phyloP scores from a whole-genome alignment of 2,329 filamentous ascomycete genomes.

The Penicillium decumbens region DNA sequence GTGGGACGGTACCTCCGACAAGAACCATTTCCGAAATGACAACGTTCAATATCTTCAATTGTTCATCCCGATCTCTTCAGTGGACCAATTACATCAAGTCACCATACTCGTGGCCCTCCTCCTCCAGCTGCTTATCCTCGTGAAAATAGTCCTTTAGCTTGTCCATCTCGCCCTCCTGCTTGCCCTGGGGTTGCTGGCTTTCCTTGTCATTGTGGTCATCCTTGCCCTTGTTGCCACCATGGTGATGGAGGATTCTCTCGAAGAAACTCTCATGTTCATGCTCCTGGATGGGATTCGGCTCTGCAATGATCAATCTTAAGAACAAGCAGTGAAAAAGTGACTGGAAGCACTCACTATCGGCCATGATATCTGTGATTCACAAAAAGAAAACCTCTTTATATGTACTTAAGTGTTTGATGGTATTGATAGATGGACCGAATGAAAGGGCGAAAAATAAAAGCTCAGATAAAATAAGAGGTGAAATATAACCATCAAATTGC shows the following conservation, averaged over 20 bases:
- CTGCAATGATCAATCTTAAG: neutral
- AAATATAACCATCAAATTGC: neutral
- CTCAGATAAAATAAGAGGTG: neutral
- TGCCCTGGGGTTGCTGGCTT: neutral
- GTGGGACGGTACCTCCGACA: neutral
- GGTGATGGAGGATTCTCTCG: constrained; percentile 12
- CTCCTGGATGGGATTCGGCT: neutral
- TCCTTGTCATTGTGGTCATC: constrained; percentile 3
- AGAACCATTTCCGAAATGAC: neutral
- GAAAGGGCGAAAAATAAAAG: neutral
- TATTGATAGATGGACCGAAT: neutral
- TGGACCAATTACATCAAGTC: constrained; percentile 4
- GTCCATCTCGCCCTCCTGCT: constrained; percentile 11
- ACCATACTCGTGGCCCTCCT: constrained; percentile 9
- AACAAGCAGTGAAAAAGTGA: no score
- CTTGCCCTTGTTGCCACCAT: neutral
- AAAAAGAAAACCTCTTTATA: neutral
- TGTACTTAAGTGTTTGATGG: neutral
- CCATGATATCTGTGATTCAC: constrained; percentile 2
- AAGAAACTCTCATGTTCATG: constrained; percentile 17
- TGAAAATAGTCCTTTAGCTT: constrained; percentile 10
- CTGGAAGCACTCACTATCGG: constrained; percentile 9
- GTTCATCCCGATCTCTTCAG: neutral
- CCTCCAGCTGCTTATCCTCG: constrained; percentile 8
- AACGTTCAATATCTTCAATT: neutral